These are phyloP conservation scores for Anaeramoeba flamelloides DNA, from an alignment of 78 protist genomes.

Conservation along the genomic window DNA sequence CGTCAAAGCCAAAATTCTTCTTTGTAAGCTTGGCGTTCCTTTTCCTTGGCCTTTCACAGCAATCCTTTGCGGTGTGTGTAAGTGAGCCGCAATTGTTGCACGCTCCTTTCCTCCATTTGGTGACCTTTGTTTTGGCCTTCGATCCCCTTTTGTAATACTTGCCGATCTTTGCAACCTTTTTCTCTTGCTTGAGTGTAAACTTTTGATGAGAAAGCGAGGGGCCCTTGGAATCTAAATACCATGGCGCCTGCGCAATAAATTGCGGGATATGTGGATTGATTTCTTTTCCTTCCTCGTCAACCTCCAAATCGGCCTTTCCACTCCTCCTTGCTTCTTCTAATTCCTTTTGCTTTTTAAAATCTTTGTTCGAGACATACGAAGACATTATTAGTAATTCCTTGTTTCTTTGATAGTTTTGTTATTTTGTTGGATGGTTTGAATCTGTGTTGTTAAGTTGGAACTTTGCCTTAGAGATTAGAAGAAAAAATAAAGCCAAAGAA, in stretches of 20 bases:
- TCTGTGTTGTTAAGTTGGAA: constrained; percentile 1
- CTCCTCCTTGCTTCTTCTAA: not conserved
- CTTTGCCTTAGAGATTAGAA: not conserved
- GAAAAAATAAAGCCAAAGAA: constrained; percentile 3
- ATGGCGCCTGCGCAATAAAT: constrained; percentile 62
- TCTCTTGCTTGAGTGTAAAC: not conserved
- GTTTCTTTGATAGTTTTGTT: not conserved
- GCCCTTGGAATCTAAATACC: constrained; percentile 37
- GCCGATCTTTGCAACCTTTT: not conserved
- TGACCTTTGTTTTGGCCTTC: constrained; percentile 37
- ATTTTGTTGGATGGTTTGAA: not conserved
- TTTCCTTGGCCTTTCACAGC: constrained; percentile 75
- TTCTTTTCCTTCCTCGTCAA: constrained; percentile 12
- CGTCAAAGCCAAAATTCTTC: constrained; percentile 53
- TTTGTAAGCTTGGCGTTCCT: constrained; percentile 58
- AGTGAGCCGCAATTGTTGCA: constrained; percentile 93
- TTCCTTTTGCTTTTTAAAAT: not conserved
- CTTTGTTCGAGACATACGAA: not conserved
- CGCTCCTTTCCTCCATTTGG: constrained; percentile 81
- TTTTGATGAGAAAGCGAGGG: constrained; percentile 66
- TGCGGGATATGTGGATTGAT: constrained; percentile 56
- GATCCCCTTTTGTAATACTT: constrained; percentile 19
- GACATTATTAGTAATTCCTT: too few relatives aligned
- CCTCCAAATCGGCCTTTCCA: not conserved
- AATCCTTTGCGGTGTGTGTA: constrained; percentile 66